These are phyloP conservation scores for Polyporus tsugae DNA, from an alignment of 1,284 basidiomycete genomes.

Conservation along the genomic window DNA sequence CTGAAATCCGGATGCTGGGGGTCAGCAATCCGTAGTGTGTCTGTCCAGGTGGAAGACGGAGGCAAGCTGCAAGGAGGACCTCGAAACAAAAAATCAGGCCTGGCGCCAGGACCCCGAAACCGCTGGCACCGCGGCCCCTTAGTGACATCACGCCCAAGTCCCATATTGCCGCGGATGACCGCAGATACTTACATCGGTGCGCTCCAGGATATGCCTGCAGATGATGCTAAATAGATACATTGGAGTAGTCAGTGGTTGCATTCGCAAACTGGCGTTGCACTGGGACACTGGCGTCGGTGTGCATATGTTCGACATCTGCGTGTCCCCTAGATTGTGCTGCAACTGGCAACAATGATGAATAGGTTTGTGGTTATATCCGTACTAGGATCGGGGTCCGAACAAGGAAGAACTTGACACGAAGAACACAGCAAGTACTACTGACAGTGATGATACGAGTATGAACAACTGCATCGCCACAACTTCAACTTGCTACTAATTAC, in stretches of 20 bases:
- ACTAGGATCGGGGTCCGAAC: neutral
- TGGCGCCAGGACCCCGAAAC: slow-evolving; percentile 36
- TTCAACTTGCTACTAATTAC: too few species aligned
- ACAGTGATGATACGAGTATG: too few species aligned
- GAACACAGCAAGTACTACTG: too few species aligned
- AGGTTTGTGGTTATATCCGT: neutral
- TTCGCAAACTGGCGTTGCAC: too few species aligned
- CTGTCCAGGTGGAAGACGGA: slow-evolving; percentile 47
- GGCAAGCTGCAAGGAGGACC: slow-evolving; percentile 36
- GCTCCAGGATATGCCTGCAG: too few species aligned
- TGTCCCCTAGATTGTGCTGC: neutral
- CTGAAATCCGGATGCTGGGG: slow-evolving; percentile 43
- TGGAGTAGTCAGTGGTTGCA: neutral
- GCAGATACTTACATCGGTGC: neutral
- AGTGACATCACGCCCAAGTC: slow-evolving; percentile 25
- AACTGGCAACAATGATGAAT: neutral
- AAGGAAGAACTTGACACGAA: neutral
- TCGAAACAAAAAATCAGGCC: slow-evolving; percentile 44
- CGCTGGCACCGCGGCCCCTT: slow-evolving; percentile 26
- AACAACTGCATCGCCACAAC: too few species aligned
- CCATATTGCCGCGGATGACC: neutral
- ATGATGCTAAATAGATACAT: neutral
- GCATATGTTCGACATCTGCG: neutral
- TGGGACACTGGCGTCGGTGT: neutral
- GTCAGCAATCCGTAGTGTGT: slow-evolving; percentile 45